Evolutionary conservation across 2,329 filamentous ascomycete species (phyloP).

Genomic region (Cytospora chrysosperma): DNA sequence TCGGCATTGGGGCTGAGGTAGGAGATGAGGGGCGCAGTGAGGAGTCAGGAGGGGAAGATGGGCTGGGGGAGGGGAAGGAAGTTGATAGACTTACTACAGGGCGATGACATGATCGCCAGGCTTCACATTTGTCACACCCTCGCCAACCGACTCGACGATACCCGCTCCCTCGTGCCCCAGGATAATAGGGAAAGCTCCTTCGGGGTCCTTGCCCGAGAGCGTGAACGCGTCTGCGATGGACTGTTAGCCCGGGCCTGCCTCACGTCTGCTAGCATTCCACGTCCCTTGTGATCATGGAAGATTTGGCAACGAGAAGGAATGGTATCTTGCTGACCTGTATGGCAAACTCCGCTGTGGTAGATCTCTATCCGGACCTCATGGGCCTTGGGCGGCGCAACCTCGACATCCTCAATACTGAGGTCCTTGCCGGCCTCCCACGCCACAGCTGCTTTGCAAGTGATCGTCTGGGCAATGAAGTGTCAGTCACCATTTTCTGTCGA

Average conservation of each 20-base stretch:
- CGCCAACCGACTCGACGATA: constrained; percentile 88
- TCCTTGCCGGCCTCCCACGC: constrained; percentile 96
- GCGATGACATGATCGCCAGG: constrained; percentile 87
- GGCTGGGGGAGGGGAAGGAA: background rate
- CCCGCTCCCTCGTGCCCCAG: constrained; percentile 90
- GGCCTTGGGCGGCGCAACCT: constrained; percentile 84
- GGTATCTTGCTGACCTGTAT: constrained; percentile 58
- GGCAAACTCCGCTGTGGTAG: constrained; percentile 97
- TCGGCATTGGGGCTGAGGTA: background rate
- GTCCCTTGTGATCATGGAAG: too few species aligned
- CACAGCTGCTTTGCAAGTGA: constrained; percentile 72
- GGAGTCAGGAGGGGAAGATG: constrained; percentile 15
- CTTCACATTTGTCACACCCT: constrained; percentile 94
- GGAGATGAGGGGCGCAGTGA: constrained; percentile 3
- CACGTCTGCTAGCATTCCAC: background rate
- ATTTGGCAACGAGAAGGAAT: constrained; percentile 17
- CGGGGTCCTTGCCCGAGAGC: constrained; percentile 92
- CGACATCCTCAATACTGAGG: constrained; percentile 84
- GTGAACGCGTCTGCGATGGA: constrained; percentile 78
- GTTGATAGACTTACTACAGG: constrained; percentile 68
- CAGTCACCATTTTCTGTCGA: background rate
- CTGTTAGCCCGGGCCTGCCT: constrained; percentile 1
- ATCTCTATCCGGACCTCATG: constrained; percentile 97
- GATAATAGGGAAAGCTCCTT: constrained; percentile 88
- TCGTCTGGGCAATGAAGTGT: constrained; percentile 10